Conservation (phyloP, 2,329 filamentous ascomycete genomes). For the Alternaria angustiovoidea region DNA sequence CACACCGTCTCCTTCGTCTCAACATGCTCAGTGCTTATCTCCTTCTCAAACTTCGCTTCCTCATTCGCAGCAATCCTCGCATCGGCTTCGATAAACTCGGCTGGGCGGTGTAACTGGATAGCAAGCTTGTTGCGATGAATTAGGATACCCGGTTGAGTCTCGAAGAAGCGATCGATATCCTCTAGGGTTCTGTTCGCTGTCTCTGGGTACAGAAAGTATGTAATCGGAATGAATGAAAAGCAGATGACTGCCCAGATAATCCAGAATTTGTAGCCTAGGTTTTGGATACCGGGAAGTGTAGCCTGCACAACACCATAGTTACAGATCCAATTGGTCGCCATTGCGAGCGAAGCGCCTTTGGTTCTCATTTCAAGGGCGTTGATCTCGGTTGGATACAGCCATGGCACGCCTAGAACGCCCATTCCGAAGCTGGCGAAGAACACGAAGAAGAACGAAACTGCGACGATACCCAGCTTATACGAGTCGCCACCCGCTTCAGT, state of each 20-base stretch:
- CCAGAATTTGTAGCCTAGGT: conserved; percentile 62
- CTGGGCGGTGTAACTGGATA: conserved; percentile 55
- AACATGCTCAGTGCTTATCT: conserved; percentile 28
- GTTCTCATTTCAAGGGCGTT: conserved; percentile 48
- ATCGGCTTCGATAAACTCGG: conserved; percentile 60
- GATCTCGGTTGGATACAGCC: conserved; percentile 48
- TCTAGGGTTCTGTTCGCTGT: conserved; percentile 58
- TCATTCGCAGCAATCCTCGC: conserved; percentile 43
- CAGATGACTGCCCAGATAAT: conserved; percentile 65
- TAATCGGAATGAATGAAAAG: conserved; percentile 60
- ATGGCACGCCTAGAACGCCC: conserved; percentile 47
- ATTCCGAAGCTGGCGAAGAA: conserved; percentile 49
- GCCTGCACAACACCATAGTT: conserved; percentile 46
- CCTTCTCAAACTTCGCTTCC: conserved; percentile 13
- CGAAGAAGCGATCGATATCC: conserved; percentile 58
- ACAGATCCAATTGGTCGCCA: conserved; percentile 46
- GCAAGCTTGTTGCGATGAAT: conserved; percentile 60
- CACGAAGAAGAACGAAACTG: conserved; percentile 55
- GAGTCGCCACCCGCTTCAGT: conserved; percentile 53
- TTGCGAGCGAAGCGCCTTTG: conserved; percentile 46
- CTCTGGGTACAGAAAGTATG: conserved; percentile 63
- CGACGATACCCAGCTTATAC: conserved; percentile 58
- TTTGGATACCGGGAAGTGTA: conserved; percentile 48
- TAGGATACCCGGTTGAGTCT: conserved; percentile 50
- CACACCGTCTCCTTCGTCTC: conserved; percentile 39